phyloP scores from a whole-genome alignment of 345 rosid species.

The Clarkia xantiana region DNA sequence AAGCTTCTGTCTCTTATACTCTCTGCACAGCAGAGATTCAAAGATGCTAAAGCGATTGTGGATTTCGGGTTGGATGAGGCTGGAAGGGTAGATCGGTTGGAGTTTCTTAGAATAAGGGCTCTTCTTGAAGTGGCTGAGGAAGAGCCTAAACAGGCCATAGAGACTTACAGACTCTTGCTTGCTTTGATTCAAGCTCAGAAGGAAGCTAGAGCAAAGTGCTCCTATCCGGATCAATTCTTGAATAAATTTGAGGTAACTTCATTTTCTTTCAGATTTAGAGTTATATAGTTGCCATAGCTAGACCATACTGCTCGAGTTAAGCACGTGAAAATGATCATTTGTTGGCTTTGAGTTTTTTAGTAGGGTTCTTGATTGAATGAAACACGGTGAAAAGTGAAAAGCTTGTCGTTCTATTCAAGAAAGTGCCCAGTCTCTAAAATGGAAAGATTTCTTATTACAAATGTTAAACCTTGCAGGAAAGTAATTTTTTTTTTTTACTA shows the following conservation, averaged over 20 bases:
- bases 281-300: background rate
- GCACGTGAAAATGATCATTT: too few species aligned
- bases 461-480: too few species aligned
- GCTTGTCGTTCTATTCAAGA: too few species aligned
- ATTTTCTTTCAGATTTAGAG: background rate
- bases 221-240: slow-evolving; percentile 12
- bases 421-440: too few species aligned
- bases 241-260: slow-evolving; percentile 3
- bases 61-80: slow-evolving; percentile 70
- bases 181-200: slow-evolving; percentile 60
- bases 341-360: too few species aligned
- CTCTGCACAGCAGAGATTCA: slow-evolving; percentile 55
- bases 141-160: slow-evolving; percentile 76
- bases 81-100: slow-evolving; percentile 45
- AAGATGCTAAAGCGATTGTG: slow-evolving; percentile 61
- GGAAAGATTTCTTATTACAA: too few species aligned
- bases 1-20: slow-evolving; percentile 54
- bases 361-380: too few species aligned
- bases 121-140: slow-evolving; percentile 69
- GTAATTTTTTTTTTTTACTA: too few species aligned
- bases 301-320: too few species aligned
- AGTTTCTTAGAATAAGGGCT: slow-evolving; percentile 70
- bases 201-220: slow-evolving; percentile 28
- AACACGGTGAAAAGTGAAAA: too few species aligned
- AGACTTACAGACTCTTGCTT: slow-evolving; percentile 69